Percentiles rank a stretch among this genome's conserved stretches.
These are phyloP conservation scores for Thalassiosira delicatula DNA, from an alignment of 352 stramenopile species.

Conservation along the genomic window DNA sequence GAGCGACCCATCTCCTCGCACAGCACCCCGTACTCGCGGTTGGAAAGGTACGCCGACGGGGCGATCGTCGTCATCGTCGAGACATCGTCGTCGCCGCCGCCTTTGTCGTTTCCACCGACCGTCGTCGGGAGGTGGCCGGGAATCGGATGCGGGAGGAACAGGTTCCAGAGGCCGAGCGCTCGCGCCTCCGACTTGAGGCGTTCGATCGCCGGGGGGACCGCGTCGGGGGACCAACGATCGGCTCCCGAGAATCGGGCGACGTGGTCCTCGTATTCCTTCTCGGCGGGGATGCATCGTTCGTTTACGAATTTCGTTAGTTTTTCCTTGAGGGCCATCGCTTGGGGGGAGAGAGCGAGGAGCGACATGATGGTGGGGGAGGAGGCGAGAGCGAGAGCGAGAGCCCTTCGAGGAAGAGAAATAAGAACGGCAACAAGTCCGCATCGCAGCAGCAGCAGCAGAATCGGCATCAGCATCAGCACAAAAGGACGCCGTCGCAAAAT, in stretches of 20 bases:
- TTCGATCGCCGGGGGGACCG: conserved; percentile 89
- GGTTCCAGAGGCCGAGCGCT: conserved; percentile 93
- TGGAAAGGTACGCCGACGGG: conserved; percentile 70
- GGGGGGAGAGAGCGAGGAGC: conserved; percentile 72
- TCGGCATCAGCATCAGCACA: too few relatives aligned
- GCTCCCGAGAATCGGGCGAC: conserved; percentile 59
- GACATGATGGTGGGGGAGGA: too few relatives aligned
- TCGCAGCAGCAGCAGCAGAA: too few relatives aligned
- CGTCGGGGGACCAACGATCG: conserved; percentile 82
- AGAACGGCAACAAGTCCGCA: too few relatives aligned
- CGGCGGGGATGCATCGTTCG: conserved; percentile 89
- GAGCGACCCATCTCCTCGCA: conserved; percentile 94
- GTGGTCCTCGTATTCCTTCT: conserved; percentile 88
- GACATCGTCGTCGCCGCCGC: neutral
- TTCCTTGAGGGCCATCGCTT: conserved; percentile 86
- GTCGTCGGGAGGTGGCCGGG: conserved; percentile 72
- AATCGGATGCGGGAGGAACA: conserved; percentile 89
- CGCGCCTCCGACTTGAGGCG: conserved; percentile 90
- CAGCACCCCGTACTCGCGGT: conserved; percentile 94
- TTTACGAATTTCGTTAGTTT: conserved; percentile 90
- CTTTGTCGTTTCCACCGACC: conserved; percentile 1
- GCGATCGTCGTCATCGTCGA: conserved; percentile 34
- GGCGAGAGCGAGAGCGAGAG: too few relatives aligned
- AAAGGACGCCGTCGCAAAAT: too few relatives aligned
- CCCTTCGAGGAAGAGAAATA: too few relatives aligned